phyloP scores from a whole-genome alignment of 495 filamentous ascomycete species.

The Sphaerosporella brunnea region DNA sequence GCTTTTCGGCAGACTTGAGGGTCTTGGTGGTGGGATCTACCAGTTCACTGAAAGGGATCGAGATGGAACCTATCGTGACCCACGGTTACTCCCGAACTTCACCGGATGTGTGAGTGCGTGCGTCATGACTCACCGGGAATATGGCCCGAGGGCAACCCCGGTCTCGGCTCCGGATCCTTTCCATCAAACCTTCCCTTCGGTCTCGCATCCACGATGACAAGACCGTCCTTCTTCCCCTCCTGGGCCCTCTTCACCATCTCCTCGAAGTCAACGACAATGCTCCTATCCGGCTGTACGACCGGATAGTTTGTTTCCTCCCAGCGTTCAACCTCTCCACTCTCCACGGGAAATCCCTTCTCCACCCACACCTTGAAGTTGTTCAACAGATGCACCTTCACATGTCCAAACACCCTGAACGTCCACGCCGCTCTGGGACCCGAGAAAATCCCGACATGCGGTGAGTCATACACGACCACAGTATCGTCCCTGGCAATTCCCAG shows the following conservation, averaged over 20 bases:
- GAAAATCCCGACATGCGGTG: conserved; percentile 75
- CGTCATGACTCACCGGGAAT: conserved; percentile 52
- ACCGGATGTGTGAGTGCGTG: too few species aligned
- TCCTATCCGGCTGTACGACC: conserved; percentile 31
- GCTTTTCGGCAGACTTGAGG: conserved; percentile 50
- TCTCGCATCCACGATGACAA: conserved; percentile 79
- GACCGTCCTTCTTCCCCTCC: conserved; percentile 59
- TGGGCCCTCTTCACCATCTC: conserved; percentile 59
- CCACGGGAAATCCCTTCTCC: conserved; percentile 58
- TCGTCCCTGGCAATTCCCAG: conserved; percentile 76
- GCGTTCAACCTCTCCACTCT: conserved; percentile 37
- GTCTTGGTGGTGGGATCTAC: conserved; percentile 69
- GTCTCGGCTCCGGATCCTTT: conserved; percentile 67
- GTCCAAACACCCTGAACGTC: conserved; percentile 81
- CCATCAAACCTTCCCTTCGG: conserved; percentile 64
- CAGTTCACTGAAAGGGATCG: conserved; percentile 59
- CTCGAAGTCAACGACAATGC: conserved; percentile 44
- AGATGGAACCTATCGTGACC: conserved; percentile 51
- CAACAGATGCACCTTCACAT: conserved; percentile 71
- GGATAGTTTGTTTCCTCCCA: conserved; percentile 37
- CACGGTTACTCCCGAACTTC: too few species aligned
- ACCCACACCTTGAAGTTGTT: conserved; percentile 92
- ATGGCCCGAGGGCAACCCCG: conserved; percentile 60
- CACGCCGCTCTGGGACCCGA: conserved; percentile 82
- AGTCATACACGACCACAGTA: conserved; percentile 83